Conservation (phyloP, 1,284 basidiomycete species). For the Tilletia walkeri region DNA sequence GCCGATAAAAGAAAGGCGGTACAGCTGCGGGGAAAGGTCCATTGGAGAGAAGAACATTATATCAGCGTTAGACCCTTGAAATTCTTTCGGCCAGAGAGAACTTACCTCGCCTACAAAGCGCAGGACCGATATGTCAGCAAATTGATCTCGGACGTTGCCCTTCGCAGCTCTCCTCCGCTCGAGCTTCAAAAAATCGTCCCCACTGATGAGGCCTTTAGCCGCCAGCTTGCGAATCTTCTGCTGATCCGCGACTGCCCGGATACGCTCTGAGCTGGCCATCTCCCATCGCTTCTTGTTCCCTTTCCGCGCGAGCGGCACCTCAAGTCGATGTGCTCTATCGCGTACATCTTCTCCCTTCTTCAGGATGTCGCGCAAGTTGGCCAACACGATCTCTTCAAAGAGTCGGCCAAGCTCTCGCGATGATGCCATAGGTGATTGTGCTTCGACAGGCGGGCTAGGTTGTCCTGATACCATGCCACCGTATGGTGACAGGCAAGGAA, state of each 20-base stretch:
- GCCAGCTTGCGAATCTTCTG: slow-evolving; percentile 20
- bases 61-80: neutral
- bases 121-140: slow-evolving; percentile 18
- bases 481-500: neutral
- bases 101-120: slow-evolving; percentile 26
- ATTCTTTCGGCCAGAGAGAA: neutral
- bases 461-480: neutral
- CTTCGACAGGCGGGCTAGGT: slow-evolving; percentile 13
- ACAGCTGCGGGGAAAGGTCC: slow-evolving; percentile 22
- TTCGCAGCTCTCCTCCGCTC: slow-evolving; percentile 21
- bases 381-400: neutral
- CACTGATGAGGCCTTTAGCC: slow-evolving; percentile 19
- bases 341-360: slow-evolving; percentile 4
- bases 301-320: slow-evolving; percentile 19
- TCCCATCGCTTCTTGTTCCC: slow-evolving; percentile 21
- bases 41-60: neutral
- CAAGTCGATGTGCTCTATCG: neutral
- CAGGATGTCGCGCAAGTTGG: slow-evolving; percentile 15
- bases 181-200: slow-evolving; percentile 16
- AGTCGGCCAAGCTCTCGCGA: neutral
- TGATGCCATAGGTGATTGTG: neutral
- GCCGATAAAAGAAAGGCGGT: slow-evolving; percentile 12
- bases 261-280: slow-evolving; percentile 16
- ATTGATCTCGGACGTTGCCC: slow-evolving; percentile 20
- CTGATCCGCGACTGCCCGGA: neutral